Evolutionary conservation across 768 basidiomycete species (phyloP), one percentile per base, ranked within the genome.

Genomic region (Boletus patriciae): DNA sequence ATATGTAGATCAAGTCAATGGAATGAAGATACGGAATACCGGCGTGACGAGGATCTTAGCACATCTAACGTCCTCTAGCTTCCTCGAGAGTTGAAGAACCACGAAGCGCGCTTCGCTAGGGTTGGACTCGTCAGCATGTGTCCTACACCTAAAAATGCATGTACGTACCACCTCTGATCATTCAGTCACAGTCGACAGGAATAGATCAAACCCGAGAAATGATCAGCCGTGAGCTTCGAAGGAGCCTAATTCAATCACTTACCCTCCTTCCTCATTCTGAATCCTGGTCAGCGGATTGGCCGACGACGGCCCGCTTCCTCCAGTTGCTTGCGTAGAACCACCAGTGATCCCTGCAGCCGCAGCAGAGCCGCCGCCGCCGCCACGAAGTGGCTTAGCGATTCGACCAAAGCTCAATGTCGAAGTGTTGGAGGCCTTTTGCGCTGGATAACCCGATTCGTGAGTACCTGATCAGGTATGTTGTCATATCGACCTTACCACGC

Each of bases 311-410:
- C 75, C 73, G 31, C 78, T 74, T 36, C 77, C 72, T 58, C 66
- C 69, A 53, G 74, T 59, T 51, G 77, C 73, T 54, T 81, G 75
- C 47, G 74, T 65, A 41, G 76, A 68, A 43, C 70, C 72, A 21
- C 80, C 66, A 37, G 76, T 65, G 46, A 74, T 73, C 19, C 77
- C 76, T 38, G 77, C 77, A 34, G 70, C 70, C 7, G 69, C 74
- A 15, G 65, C 62, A 54, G 72, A 72, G 55, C 94, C 94, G 42
- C 38, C 38, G 15, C 96, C 95, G 21, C 93, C 94, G 15, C 96
- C 97, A 62, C 96, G 83, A 54, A 99, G 77, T 27, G 97, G 97
- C 76, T 98, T 98, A 34, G 96, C 96, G 60, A 99, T 98, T 40
- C 96, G 85, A 42, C 95, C 94, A 75, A 95, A 94, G 72, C 80